Conservation (phyloP, 768 basidiomycete genomes). For the Clavulina sp. region DNA sequence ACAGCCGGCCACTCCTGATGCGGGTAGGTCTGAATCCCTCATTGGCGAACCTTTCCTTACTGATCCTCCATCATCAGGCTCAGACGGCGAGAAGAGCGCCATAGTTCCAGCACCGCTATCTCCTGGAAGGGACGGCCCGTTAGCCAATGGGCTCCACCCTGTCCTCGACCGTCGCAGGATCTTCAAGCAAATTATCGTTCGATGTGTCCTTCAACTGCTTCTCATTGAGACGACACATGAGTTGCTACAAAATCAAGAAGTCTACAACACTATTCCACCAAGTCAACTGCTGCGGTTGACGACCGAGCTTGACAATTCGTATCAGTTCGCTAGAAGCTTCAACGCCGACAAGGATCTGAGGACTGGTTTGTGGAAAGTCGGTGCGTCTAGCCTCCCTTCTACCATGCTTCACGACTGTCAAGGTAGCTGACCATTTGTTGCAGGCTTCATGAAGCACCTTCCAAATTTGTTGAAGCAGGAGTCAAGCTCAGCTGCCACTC, state of each 20-base stretch:
- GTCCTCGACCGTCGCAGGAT: constrained; percentile 51
- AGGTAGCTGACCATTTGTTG: background rate
- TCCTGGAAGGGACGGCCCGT: constrained; percentile 22
- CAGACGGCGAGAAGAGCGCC: constrained; percentile 46
- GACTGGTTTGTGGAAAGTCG: constrained; percentile 98
- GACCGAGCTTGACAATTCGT: constrained; percentile 91
- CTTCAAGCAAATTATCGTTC: constrained; percentile 98
- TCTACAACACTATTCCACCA: constrained; percentile 87
- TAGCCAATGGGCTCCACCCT: constrained; percentile 23
- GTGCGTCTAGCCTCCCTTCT: constrained; percentile 36
- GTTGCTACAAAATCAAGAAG: constrained; percentile 75
- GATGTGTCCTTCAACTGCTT: constrained; percentile 92
- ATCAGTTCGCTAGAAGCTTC: constrained; percentile 92
- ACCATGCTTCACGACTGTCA: background rate
- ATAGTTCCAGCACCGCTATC: constrained; percentile 82
- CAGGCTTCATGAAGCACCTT: constrained; percentile 98
- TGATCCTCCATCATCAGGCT: background rate
- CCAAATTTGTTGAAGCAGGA: constrained; percentile 97
- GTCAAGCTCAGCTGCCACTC: constrained; percentile 86
- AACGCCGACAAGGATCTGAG: constrained; percentile 97
- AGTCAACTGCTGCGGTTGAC: constrained; percentile 85
- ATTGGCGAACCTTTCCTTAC: background rate
- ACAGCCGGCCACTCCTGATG: constrained; percentile 26
- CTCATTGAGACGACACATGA: constrained; percentile 97
- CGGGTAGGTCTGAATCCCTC: background rate